Evolutionary conservation across 83 land plant genomes (phyloP), one percentile per base, ranked within the genome.

Genomic region (Larix sibirica): DNA sequence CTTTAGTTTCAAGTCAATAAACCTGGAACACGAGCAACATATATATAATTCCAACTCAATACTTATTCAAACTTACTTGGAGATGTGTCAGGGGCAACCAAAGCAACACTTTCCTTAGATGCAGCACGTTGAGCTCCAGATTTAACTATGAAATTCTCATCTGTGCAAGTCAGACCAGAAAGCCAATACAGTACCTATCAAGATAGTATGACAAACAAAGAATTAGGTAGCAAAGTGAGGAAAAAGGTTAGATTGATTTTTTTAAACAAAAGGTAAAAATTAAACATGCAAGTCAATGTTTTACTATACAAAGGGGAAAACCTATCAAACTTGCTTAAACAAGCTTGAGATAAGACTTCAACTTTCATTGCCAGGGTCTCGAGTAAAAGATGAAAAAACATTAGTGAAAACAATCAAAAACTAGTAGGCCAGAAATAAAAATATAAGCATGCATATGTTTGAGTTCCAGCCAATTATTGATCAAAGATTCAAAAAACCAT

Each of bases 121-220:
- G 99, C 99, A 65, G 81, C 89, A 67, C 99, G 95, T 50, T 98
- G 99, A 33, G 97, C 99, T 20, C 99, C 99, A 79, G 99, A 91
- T 75, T 98, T 98, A 69, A 68, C 70, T 14, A 96, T 98, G 71
- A 98, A 96, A 77, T 98, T 98, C 83, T 98, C 99, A 89, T 98
- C 99, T 1, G 91, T 89, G 87, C 99, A 98, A 26, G 99, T 90
- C 12, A 98, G 96, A n/a, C 99, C 99, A 83, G 99, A 96, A 21
- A 98, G 87, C 97, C 97, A 98, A 79, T 98, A 98, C 21, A 98
- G 91, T 12, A 97, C 91, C 99, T 97, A 82, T 14, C 58, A 54
- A 54, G 14, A 50, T 50, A 50, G 12, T 50, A 50, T 50, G 56
- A 50, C 56, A 50, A 54, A 54, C 3, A 2, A 54, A 54, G 16